Percentiles rank a stretch among this genome's conserved stretches.
Evolutionary conservation across 805 yeast genomes (phyloP).

Genomic region (Monosporozyma solicola): DNA sequence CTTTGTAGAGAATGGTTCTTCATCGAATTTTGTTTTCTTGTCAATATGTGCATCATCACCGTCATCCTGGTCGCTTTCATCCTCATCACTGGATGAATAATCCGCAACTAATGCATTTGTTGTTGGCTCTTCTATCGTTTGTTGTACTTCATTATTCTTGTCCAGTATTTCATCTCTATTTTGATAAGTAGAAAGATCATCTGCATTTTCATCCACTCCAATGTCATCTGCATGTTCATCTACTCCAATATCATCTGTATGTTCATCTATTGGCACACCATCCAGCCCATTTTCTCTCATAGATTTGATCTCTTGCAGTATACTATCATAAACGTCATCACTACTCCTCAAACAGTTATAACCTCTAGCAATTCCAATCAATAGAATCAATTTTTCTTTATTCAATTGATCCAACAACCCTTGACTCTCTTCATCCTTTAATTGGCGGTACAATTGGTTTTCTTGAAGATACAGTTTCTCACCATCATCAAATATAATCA

Average conservation of each 20-base stretch:
- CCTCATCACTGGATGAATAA: conserved; percentile 3
- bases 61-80: neutral
- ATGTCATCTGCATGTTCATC: neutral
- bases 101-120: neutral
- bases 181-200: neutral
- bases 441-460: conserved; percentile 13
- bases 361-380: conserved; percentile 22
- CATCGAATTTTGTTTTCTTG: conserved; percentile 8
- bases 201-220: neutral
- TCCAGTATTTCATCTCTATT: neutral
- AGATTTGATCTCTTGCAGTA: conserved; percentile 10
- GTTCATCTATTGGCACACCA: neutral
- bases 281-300: conserved; percentile 6
- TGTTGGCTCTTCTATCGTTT: neutral
- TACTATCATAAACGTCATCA: conserved; percentile 12
- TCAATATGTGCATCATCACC: conserved; percentile 6
- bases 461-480: conserved; percentile 34
- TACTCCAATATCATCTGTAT: neutral
- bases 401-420: conserved; percentile 24
- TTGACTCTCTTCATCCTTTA: conserved; percentile 27
- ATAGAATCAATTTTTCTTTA: conserved; percentile 17
- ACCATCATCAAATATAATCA: conserved; percentile 37
- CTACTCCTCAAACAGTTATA: conserved; percentile 6
- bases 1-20: conserved; percentile 4
- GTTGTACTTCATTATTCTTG: neutral